Evolutionary conservation across 768 basidiomycete genomes (phyloP), one percentile per base, ranked within the genome.

Genomic region (Mycena albidolilacea): DNA sequence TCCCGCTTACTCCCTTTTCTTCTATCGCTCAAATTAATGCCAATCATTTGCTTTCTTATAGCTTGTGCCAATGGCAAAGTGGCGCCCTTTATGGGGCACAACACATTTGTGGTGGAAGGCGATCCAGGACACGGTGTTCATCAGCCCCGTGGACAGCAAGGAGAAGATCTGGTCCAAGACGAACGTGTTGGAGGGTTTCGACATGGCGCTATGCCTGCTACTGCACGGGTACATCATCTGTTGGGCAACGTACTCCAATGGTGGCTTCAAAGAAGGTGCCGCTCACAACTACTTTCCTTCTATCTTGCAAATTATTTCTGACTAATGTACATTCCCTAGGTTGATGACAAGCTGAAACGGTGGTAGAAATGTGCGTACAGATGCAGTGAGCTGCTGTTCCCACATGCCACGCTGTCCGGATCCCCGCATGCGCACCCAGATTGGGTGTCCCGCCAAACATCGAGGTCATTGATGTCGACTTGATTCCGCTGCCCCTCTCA

Each of bases 201-300:
- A 94, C 79, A 93, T 95, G 89, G 92, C 94, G 0, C 76, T 93
- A 50, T 82, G 93, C 60, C 81, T 95, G 44, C 88, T 88, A 64
- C 75, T 84, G 69, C 85, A 87, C 69, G 93, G 92, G 1, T 95
- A 92, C 77, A 89, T 90, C 73, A 91, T 94, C 69, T 88, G 92
- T 76, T 92, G 93, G 95, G 93, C 94, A 60, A 94, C 94, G 1
- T 97, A 97, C 80, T 92, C 91, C 1, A 86, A 92, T n/a, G 91
- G 94, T 43, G 92, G 86, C 5, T 97, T 97, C 86, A 93, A 96
- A 83, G 96, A 97, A 79, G 96, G 96, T 75, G 96, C 97, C 93
- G 1, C 85, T 97, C 38, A 96, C 93, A 14, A 41, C 11, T 41
- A 11, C 11, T 41, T 6, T 41, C 41, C 41, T 41, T 41, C 11